Percentiles rank a stretch among this genome's conserved stretches.
phyloP scores from a whole-genome alignment of 148 eudicot genomes.

The Chenopodium berlandieri region DNA sequence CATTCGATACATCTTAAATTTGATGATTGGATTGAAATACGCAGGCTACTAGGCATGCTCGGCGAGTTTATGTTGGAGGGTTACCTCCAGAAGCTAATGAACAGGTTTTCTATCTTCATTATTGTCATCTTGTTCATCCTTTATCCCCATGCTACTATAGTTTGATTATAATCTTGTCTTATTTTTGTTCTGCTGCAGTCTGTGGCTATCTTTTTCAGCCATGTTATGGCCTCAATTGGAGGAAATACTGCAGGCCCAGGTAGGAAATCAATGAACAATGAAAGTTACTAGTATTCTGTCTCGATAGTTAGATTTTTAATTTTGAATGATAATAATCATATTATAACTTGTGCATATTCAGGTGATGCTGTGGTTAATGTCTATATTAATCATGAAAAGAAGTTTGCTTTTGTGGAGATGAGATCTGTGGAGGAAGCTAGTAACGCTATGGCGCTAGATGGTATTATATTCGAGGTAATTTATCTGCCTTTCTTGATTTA shows the following conservation, averaged over 20 bases:
- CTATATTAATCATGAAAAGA: slow-evolving; percentile 86
- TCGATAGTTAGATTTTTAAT: too few species aligned
- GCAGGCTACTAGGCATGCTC: slow-evolving; percentile 99
- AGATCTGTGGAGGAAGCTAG: slow-evolving; percentile 90
- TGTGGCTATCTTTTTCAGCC: slow-evolving; percentile 88
- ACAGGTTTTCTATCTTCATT: slow-evolving; percentile 50
- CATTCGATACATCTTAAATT: neutral
- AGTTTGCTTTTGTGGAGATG: slow-evolving; percentile 91
- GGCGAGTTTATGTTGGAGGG: slow-evolving; percentile 98
- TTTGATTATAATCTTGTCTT: neutral
- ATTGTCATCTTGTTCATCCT: neutral
- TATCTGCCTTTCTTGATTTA: neutral
- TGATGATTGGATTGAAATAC: slow-evolving; percentile 6
- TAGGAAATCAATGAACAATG: slow-evolving; percentile 12
- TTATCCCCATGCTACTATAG: neutral
- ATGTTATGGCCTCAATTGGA: slow-evolving; percentile 89
- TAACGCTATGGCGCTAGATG: slow-evolving; percentile 82
- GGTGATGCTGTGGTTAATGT: slow-evolving; percentile 97
- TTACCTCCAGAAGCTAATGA: slow-evolving; percentile 93
- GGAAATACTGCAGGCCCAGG: slow-evolving; percentile 99
- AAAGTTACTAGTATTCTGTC: too few species aligned
- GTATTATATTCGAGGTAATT: slow-evolving; percentile 65
- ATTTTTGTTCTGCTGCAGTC: slow-evolving; percentile 47
- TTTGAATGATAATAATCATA: neutral
- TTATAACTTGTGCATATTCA: slow-evolving; percentile 20